Base-by-base conservation (phyloP, 192 early-diverging fungal species). In the Coemansia sp. region DNA sequence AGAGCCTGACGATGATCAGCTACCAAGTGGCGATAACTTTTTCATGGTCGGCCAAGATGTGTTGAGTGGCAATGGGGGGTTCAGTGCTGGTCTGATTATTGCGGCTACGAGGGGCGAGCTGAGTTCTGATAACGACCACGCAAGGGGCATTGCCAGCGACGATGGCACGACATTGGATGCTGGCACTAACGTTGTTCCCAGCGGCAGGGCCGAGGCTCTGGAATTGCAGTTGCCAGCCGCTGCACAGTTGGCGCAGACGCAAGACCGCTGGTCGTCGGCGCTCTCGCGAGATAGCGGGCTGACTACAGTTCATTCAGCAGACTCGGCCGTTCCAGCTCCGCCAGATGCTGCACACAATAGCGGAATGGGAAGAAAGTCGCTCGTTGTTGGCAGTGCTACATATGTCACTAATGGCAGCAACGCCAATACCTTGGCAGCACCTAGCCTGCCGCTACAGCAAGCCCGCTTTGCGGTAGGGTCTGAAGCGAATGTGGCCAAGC, bases 81-180 rank as follows among this genome's bases (percentile, higher is more conserved):
- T 21, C 33, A 46, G 64, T 35, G 77, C 77, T 3, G 73, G 78
- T 4, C 63, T 81, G 21, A 57, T 81, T 40, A 34, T 72, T 9
- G 66, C 75, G 39, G 63, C 71, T 28, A 20, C 31, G 5, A 66
- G 45, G 14, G 61, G 37, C 18, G 34, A 20, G 10, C 51, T 31
- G 31, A 37, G 39, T 20, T 26, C 28, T 14, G 72, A 64, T 21
- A 58, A 45, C 1, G 62, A 69, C 16, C 56, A 53, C 5, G 48
- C 23, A 35, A 62, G 59, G 46, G 31, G 31, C 45, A 43, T 71
- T 51, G 68, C 73, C 33, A 74, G 63, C 66, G 72, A 72, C 60
- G 69, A 75, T 51, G 62, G 69, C 43, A 59, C 62, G 26, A 70
- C 68, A 10, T 35, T 70, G 51, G 63, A 45, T 60, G 31, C 58